These are phyloP conservation scores for Capronia coronata DNA, from an alignment of 2,329 filamentous ascomycete species.

Conservation along the genomic window DNA sequence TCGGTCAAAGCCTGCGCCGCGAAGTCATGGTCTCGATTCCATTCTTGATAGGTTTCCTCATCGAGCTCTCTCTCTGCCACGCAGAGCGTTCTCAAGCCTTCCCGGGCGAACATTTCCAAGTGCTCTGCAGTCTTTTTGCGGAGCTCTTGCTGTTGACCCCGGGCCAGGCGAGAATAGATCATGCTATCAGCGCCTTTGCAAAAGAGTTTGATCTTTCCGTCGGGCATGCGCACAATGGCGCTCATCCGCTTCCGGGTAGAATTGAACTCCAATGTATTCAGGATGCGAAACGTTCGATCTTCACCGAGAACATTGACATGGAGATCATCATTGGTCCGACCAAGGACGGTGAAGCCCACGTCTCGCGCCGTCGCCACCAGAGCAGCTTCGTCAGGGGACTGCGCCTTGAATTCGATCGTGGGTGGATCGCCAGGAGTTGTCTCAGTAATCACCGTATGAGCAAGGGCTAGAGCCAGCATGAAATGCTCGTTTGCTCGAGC, in stretches of 20 bases:
- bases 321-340: slow-evolving; percentile 71
- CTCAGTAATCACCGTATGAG: slow-evolving; percentile 92
- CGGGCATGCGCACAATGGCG: slow-evolving; percentile 89
- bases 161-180: slow-evolving; percentile 85
- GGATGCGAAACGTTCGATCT: slow-evolving; percentile 74
- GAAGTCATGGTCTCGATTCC: slow-evolving; percentile 80
- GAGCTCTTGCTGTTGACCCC: slow-evolving; percentile 78
- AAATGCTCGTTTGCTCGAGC: slow-evolving; percentile 74
- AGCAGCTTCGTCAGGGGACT: slow-evolving; percentile 93
- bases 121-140: slow-evolving; percentile 82
- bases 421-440: slow-evolving; percentile 82
- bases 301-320: slow-evolving; percentile 80
- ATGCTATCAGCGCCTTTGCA: slow-evolving; percentile 98
- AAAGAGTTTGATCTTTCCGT: slow-evolving; percentile 80
- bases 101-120: slow-evolving; percentile 91
- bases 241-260: slow-evolving; percentile 97
- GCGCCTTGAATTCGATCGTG: slow-evolving; percentile 89
- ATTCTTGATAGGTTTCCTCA: slow-evolving; percentile 75
- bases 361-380: slow-evolving; percentile 90
- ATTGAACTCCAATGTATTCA: slow-evolving; percentile 97
- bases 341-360: slow-evolving; percentile 88
- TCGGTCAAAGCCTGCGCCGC: slow-evolving; percentile 77
- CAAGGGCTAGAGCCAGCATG: slow-evolving; percentile 92
- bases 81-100: slow-evolving; percentile 89
- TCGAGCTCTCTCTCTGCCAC: slow-evolving; percentile 75